Conservation (phyloP, 108 stramenopile genomes). For the Cyclotella baltica region DNA sequence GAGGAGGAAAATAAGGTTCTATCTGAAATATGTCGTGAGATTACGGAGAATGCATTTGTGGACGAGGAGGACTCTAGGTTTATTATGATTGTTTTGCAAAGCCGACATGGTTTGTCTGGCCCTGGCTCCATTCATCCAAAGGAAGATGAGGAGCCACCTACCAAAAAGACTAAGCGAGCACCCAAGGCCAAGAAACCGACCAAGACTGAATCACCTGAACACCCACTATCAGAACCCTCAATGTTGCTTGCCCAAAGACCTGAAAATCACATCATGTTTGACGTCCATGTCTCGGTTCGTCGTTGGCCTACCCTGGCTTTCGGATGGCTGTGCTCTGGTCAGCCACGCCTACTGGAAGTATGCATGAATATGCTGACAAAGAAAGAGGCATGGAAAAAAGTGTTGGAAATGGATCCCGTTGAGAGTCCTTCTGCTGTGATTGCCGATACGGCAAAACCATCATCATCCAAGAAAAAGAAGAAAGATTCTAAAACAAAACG, state of each 20-base stretch:
- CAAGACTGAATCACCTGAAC: not conserved
- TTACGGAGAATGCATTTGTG: constrained; percentile 22
- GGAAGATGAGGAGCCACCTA: constrained; percentile 21
- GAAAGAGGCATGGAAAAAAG: constrained; percentile 33
- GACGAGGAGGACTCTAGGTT: constrained; percentile 30
- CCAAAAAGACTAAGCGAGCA: constrained; percentile 20
- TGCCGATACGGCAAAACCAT: not conserved
- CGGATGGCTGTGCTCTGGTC: constrained; percentile 51
- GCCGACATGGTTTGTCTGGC: not conserved
- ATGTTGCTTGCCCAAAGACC: constrained; percentile 25
- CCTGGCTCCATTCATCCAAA: too few species aligned
- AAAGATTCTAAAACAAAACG: constrained; percentile 14
- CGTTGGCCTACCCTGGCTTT: constrained; percentile 52
- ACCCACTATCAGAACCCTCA: constrained; percentile 25
- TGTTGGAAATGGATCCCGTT: constrained; percentile 27
- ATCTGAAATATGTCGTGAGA: constrained; percentile 22
- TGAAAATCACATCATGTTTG: constrained; percentile 49
- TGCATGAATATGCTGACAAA: constrained; percentile 28
- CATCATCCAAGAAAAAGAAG: constrained; percentile 29
- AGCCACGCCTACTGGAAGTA: constrained; percentile 40
- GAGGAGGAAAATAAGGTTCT: constrained; percentile 17
- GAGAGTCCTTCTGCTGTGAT: not conserved
- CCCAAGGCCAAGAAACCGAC: constrained; percentile 10
- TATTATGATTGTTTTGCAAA: constrained; percentile 15
- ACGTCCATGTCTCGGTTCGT: constrained; percentile 50